Evolutionary conservation across 108 stramenopile genomes (phyloP), one percentile per base, ranked within the genome.

Genomic region (Nitzschia sp.): DNA sequence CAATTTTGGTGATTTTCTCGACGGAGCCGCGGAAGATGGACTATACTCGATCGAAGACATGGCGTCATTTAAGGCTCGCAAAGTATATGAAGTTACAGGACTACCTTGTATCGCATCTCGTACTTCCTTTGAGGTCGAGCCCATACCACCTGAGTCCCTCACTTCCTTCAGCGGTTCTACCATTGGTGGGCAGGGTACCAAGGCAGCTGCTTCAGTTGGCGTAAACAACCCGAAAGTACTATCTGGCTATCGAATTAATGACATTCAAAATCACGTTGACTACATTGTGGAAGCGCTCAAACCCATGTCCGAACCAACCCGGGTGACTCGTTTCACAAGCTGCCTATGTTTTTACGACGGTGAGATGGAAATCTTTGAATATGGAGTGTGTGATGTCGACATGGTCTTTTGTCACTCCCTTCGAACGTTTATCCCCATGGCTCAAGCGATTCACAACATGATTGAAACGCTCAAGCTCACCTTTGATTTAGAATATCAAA

Each of bases 311-410:
- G 90, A 93, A 68, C 90, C 90, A 0, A 79, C 76, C 30, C 86
- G 95, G 3, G 87, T 92, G 27, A 87, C 85, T 13, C 80, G 87
- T 32, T 92, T 89, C 63, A 64, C 76, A 56, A 79, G 90, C 33
- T 91, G 90, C 54, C 53, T 93, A 8, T 93, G 91, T 59, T 95
- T 79, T 66, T 95, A 95, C 68, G 95, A 95, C 64, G 95, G 95
- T 29, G 87, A 88, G 30, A 86, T 90, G 72, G 90, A 93, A 65
- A 68, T 93, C 15, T 90, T 87, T 47, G 92, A 91, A 36, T 87
- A 91, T 57, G 92, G 90, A 13, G 78, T 81, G 15, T 71, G 77
- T 11, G 95, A 95, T 42, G 74, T 79, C 19, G 95, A 90, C 65
- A 46, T 95, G 15, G 65, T 79, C 64, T 93, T 86, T 64, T 66